phyloP scores from a whole-genome alignment of 2,329 filamentous ascomycete genomes.

The Sclerotinia spermophila region DNA sequence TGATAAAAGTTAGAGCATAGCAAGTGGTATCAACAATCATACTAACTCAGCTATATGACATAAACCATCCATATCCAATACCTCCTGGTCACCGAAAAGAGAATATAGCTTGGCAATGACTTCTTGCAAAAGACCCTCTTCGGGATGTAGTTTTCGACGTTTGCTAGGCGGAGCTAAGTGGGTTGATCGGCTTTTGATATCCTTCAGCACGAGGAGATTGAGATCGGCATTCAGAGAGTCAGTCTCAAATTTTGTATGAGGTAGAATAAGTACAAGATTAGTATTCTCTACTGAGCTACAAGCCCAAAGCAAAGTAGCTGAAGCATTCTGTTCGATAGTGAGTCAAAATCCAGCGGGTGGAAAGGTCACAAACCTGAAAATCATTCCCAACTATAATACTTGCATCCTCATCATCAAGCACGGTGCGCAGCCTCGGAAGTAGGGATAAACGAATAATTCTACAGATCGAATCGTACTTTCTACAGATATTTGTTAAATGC shows the following conservation, averaged over 20 bases:
- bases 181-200: conserved; percentile 3
- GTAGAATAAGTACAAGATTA: neutral
- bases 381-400: conserved; percentile 25
- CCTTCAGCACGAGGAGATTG: conserved; percentile 23
- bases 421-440: conserved; percentile 25
- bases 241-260: conserved; percentile 26
- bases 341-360: conserved; percentile 9
- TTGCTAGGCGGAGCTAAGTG: conserved; percentile 28
- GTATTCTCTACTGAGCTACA: conserved; percentile 21
- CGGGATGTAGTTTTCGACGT: conserved; percentile 37
- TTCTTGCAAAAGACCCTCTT: conserved; percentile 31
- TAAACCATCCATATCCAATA: conserved; percentile 40
- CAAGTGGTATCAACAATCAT: neutral
- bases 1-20: conserved; percentile 13
- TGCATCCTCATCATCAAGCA: conserved; percentile 19
- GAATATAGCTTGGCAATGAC: conserved; percentile 37
- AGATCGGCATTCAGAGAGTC: conserved; percentile 30
- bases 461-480: conserved; percentile 27
- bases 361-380: conserved; percentile 29
- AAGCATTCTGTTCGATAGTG: conserved; percentile 25
- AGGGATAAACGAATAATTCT: conserved; percentile 28
- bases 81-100: conserved; percentile 38
- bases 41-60: conserved; percentile 49
- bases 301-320: conserved; percentile 24
- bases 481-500: conserved; percentile 29